Percentiles rank a stretch among this genome's conserved stretches.
These are phyloP conservation scores for Sarcomyxa edulis DNA, from an alignment of 768 basidiomycete genomes.

Conservation along the genomic window DNA sequence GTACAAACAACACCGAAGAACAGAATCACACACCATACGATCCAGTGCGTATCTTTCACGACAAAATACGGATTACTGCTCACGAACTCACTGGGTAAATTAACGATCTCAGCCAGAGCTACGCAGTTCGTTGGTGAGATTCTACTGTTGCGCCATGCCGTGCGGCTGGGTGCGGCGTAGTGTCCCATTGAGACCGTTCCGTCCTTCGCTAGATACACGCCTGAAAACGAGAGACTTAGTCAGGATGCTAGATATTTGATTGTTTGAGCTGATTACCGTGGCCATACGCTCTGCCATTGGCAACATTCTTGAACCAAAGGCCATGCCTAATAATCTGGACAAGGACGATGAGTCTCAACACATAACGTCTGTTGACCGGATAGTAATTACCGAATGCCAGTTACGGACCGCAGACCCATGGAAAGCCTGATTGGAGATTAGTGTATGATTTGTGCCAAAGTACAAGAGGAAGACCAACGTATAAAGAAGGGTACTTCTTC, in stretches of 20 bases:
- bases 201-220: slow-evolving; percentile 67
- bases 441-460: too few relatives aligned
- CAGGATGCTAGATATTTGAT: too few relatives aligned
- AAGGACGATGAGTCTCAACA: neutral
- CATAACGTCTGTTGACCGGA: neutral
- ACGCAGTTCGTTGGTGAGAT: slow-evolving; percentile 43
- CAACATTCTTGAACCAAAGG: slow-evolving; percentile 52
- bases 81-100: slow-evolving; percentile 52
- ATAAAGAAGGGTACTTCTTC: slow-evolving; percentile 38
- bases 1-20: too few relatives aligned
- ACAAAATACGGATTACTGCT: slow-evolving; percentile 49
- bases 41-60: slow-evolving; percentile 62
- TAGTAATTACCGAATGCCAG: slow-evolving; percentile 58
- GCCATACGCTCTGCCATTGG: slow-evolving; percentile 60
- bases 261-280: slow-evolving; percentile 39
- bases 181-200: slow-evolving; percentile 38
- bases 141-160: slow-evolving; percentile 48
- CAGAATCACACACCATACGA: slow-evolving; percentile 47
- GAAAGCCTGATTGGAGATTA: slow-evolving; percentile 44
- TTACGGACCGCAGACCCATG: slow-evolving; percentile 62
- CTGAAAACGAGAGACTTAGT: slow-evolving; percentile 27
- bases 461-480: slow-evolving; percentile 22
- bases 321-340: slow-evolving; percentile 66
- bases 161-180: slow-evolving; percentile 31
- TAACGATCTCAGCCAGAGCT: slow-evolving; percentile 64